Evolutionary conservation across 2,329 filamentous ascomycete genomes (phyloP), one percentile per base, ranked within the genome.

Genomic region (Elsinoe ampelina): DNA sequence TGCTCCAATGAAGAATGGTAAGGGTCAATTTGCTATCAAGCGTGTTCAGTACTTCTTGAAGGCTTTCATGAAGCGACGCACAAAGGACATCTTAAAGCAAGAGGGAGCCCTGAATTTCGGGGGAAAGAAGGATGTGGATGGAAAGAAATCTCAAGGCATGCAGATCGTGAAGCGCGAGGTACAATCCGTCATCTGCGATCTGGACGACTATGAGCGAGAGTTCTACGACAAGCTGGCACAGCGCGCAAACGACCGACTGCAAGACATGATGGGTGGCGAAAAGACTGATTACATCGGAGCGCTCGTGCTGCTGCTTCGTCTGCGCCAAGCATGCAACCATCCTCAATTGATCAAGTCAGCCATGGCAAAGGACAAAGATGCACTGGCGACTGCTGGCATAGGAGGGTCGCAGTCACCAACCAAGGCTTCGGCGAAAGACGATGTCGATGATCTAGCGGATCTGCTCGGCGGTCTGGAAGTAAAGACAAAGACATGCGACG

Each of bases 1-100:
- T 55, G 76, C 80, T 43, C 93, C 93, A 0, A 82, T 98, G 80
- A 95, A 92, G 74, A 89, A 87, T 60, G 91, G 91, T 6, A 86
- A 87, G 59, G 93, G 92, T 10, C 87, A 91, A 55, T 80, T 97
- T 58, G 92, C 93, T 13, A 95, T 98, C 68, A 81, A 84, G 52
- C 82, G 93, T 43, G 76, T 98, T 32, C 90, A 95, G 63, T 83
- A 86, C 57, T 83, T 95, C 60, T 75, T 98, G 3, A 86, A 87
- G 56, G 92, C 90, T 57, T 95, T 95, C 73, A 98, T 98, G 93
- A 95, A 97, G 75, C 85, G 93, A n/a, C 84, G 93, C 41, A 97
- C 91, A 7, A 98, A 98, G 72, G 90, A 95, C 19, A 89, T 98
- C n/a, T 75, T 98, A 59, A 95, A 93, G 72, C 80, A 89, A 63